Percentiles rank a stretch among this genome's conserved stretches.
Evolutionary conservation across 169 alveolate genomes (phyloP).

Genomic region (Cryptosporidium felis): DNA sequence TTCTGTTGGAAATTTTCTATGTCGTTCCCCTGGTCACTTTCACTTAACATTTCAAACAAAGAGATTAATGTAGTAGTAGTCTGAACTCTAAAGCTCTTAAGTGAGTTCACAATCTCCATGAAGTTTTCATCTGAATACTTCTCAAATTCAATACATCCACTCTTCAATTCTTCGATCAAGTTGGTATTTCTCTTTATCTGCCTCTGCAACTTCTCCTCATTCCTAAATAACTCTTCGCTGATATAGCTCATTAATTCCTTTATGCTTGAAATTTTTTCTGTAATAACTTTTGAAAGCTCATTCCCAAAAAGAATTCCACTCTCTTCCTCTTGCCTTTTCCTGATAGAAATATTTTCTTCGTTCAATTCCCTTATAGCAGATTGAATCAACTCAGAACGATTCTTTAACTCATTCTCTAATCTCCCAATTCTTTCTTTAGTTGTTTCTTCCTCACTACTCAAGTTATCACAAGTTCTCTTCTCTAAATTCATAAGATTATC

Average conservation of each 20-base stretch:
- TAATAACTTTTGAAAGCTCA: conserved; percentile 1
- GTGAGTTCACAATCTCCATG: conserved; percentile 24
- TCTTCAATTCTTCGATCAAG: conserved; percentile 9
- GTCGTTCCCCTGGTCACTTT: background rate
- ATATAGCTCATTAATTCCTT: conserved; percentile 34
- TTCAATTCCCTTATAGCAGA: conserved; percentile 48
- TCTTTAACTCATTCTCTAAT: conserved; percentile 33
- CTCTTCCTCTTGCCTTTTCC: conserved; percentile 10
- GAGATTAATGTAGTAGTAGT: conserved; percentile 14
- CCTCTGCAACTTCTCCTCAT: conserved; percentile 31
- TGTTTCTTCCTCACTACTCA: background rate
- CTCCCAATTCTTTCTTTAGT: conserved; percentile 5
- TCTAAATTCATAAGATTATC: background rate
- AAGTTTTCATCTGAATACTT: conserved; percentile 35
- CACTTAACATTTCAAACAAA: conserved; percentile 25
- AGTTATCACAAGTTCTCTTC: background rate
- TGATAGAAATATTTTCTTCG: background rate
- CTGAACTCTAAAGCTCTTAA: conserved; percentile 44
- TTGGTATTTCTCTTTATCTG: conserved; percentile 33
- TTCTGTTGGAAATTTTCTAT: conserved; percentile 1
- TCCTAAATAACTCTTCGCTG: conserved; percentile 39
- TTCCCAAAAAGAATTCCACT: background rate
- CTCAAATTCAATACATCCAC: conserved; percentile 41
- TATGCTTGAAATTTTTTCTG: conserved; percentile 12
- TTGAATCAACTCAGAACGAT: conserved; percentile 45